Percentiles rank a stretch among this genome's conserved stretches.
These are phyloP conservation scores for Coemansia furcata DNA, from an alignment of 192 early-diverging fungal genomes.

Conservation along the genomic window DNA sequence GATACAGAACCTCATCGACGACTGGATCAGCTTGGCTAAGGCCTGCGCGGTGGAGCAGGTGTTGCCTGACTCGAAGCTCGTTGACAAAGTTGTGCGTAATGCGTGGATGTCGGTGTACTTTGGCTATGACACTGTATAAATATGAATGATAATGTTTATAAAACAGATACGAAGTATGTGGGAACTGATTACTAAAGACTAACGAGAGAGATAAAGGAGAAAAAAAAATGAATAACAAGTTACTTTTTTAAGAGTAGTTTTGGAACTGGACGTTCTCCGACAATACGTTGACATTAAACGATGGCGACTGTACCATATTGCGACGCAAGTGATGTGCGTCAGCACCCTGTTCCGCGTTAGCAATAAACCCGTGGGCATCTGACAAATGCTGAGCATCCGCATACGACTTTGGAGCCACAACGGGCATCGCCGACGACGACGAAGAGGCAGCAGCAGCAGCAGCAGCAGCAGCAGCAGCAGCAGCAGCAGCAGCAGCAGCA, in stretches of 20 bases:
- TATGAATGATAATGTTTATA: background rate
- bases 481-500: conserved; percentile 10
- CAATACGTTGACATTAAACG: conserved; percentile 26
- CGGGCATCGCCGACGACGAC: background rate
- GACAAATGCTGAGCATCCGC: background rate
- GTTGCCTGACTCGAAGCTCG: conserved; percentile 9
- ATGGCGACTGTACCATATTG: conserved; percentile 21
- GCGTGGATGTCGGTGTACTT: conserved; percentile 43
- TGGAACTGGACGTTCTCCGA: conserved; percentile 37
- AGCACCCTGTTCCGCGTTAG: background rate
- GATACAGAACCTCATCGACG: conserved; percentile 39
- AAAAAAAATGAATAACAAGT: conserved; percentile 9
- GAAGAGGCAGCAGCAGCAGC: conserved; percentile 4
- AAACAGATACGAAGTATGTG: background rate
- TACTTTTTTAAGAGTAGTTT: conserved; percentile 11
- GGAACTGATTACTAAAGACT: background rate
- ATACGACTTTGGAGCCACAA: background rate
- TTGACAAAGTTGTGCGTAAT: conserved; percentile 22
- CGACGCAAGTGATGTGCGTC: conserved; percentile 17
- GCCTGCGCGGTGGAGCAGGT: conserved; percentile 19
- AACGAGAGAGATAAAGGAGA: background rate
- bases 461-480: conserved; percentile 17
- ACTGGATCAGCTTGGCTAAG: conserved; percentile 36
- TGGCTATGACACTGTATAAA: background rate
- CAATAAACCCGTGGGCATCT: background rate